phyloP scores from a whole-genome alignment of 2,329 filamentous ascomycete species.

The Phyllosticta capitalensis region DNA sequence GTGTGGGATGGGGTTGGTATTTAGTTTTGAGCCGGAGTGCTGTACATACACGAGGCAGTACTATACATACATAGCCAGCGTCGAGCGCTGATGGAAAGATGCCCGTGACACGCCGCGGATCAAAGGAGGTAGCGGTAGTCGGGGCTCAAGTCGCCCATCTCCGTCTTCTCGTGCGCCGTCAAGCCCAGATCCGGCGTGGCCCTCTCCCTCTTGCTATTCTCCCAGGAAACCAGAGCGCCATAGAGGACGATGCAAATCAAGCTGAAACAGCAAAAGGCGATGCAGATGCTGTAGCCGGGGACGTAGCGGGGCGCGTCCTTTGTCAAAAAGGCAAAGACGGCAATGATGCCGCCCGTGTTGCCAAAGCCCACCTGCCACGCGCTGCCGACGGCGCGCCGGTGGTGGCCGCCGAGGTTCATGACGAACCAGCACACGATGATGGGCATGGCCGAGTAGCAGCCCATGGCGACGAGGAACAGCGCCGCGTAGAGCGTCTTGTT shows the following conservation, averaged over 20 bases:
- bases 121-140: conserved; percentile 52
- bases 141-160: conserved; percentile 50
- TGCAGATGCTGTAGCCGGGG: conserved; percentile 66
- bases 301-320: conserved; percentile 59
- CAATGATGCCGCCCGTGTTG: conserved; percentile 44
- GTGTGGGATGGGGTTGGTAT: too few species aligned
- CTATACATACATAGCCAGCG: too few species aligned
- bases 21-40: too few species aligned
- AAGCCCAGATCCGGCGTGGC: conserved; percentile 37
- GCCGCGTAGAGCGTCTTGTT: conserved; percentile 62
- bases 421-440: conserved; percentile 56
- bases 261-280: conserved; percentile 63
- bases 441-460: conserved; percentile 80
- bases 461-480: conserved; percentile 72
- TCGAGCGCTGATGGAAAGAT: too few species aligned
- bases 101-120: neutral
- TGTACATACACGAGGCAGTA: neutral
- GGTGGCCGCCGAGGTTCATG: conserved; percentile 45
- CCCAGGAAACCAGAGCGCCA: conserved; percentile 44
- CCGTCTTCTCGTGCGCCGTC: conserved; percentile 53
- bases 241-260: conserved; percentile 54
- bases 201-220: conserved; percentile 53
- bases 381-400: conserved; percentile 37
- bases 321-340: conserved; percentile 40
- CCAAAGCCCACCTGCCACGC: conserved; percentile 44